A percentile compares a stretch with the other conserved stretches of the same genome.
Conservation (phyloP, 192 early-diverging fungal genomes). For the Geosiphon pyriformis region DNA sequence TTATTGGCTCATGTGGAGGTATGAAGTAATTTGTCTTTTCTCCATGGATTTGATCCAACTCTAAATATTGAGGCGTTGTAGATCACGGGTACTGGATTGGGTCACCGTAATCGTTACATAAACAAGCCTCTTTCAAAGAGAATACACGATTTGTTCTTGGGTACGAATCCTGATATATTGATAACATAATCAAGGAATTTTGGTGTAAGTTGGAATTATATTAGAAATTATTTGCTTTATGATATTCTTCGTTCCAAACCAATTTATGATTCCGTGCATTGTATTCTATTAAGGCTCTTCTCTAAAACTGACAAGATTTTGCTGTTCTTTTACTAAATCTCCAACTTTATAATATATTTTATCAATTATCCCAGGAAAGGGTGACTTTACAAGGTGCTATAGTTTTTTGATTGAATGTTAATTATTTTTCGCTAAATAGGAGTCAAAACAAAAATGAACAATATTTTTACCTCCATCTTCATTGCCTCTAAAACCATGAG, state of each 20-base stretch:
- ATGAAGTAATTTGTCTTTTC: background rate
- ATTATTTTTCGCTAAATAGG: background rate
- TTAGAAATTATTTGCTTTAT: no score
- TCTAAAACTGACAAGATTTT: slow-evolving; percentile 70
- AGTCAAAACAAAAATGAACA: slow-evolving; percentile 19
- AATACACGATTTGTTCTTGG: slow-evolving; percentile 22
- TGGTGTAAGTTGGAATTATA: no score
- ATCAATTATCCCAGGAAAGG: slow-evolving; percentile 62
- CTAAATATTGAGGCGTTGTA: background rate
- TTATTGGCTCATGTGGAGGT: slow-evolving; percentile 37
- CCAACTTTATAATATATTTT: slow-evolving; percentile 78
- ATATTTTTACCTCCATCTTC: slow-evolving; percentile 89
- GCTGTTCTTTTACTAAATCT: slow-evolving; percentile 84
- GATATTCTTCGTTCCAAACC: no score
- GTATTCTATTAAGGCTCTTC: slow-evolving; percentile 25
- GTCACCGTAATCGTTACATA: background rate
- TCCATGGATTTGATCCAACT: background rate
- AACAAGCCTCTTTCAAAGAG: slow-evolving; percentile 17
- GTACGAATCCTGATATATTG: slow-evolving; percentile 10
- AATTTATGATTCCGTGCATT: background rate
- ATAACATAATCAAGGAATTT: slow-evolving; percentile 17
- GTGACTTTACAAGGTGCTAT: slow-evolving; percentile 81
- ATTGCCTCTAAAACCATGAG: slow-evolving; percentile 92
- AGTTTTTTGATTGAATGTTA: background rate
- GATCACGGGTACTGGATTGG: slow-evolving; percentile 12